These are phyloP conservation scores for Citrullus mucosospermus DNA, from an alignment of 306 rosid species.

Conservation along the genomic window DNA sequence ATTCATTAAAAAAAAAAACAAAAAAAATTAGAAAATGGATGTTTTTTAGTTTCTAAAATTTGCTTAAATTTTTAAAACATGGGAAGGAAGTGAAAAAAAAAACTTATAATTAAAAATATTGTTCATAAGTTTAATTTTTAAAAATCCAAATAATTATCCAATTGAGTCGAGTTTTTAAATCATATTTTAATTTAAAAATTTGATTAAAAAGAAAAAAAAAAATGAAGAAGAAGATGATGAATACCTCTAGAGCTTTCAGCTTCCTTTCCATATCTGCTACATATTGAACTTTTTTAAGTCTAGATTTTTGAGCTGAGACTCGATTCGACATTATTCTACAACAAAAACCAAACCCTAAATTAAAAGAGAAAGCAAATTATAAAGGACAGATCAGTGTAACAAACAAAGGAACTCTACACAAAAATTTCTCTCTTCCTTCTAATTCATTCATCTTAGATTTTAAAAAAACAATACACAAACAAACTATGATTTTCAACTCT, in stretches of 20 bases:
- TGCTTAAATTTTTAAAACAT: too few relatives aligned
- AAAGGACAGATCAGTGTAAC: background rate
- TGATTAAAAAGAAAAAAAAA: fast-evolving
- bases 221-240: too few relatives aligned
- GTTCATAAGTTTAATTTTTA: too few relatives aligned
- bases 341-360: background rate
- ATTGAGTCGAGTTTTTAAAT: background rate
- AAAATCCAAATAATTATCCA: too few relatives aligned
- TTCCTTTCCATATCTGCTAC: constrained; percentile 8
- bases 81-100: too few relatives aligned
- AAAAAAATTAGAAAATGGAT: too few relatives aligned
- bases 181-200: background rate
- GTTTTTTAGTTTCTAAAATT: too few relatives aligned
- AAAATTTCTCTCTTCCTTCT: background rate
- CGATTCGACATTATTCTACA: constrained; percentile 9
- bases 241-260: constrained; percentile 24
- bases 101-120: too few relatives aligned
- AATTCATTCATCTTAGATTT: background rate
- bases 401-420: background rate
- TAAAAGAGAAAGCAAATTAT: background rate
- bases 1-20: too few relatives aligned
- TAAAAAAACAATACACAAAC: too few relatives aligned
- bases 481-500: too few relatives aligned
- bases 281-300: constrained; percentile 9
- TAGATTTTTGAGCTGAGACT: constrained; percentile 11